These are phyloP conservation scores for Ceratocystis lukuohia DNA, from an alignment of 2,329 filamentous ascomycete species.

Conservation along the genomic window DNA sequence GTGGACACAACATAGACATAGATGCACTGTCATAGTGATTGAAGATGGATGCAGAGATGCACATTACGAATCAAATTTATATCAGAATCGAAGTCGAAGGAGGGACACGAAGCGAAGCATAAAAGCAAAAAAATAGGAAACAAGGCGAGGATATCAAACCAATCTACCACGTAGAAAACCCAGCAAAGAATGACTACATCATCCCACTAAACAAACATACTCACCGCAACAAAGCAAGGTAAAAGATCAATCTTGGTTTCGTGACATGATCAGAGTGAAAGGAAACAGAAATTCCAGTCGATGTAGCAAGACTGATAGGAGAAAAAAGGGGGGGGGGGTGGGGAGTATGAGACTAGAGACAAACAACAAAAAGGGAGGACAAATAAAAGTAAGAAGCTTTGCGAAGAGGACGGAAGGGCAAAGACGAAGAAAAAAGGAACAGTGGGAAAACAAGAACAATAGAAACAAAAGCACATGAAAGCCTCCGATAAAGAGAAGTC, in stretches of 20 bases:
- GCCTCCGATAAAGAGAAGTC: background rate
- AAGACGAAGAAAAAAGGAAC: background rate
- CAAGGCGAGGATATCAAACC: background rate
- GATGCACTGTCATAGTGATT: background rate
- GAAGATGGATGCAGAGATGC: background rate
- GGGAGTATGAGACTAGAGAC: background rate
- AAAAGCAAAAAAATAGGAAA: background rate
- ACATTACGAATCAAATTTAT: background rate
- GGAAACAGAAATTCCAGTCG: background rate
- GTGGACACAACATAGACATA: background rate
- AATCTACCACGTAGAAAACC: constrained; percentile 3
- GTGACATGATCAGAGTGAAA: background rate
- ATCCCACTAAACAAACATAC: constrained; percentile 2
- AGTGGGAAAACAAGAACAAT: background rate
- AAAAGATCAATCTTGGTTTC: background rate
- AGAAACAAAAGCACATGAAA: background rate
- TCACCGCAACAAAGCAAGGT: background rate
- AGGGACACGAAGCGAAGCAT: background rate
- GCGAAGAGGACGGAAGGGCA: background rate
- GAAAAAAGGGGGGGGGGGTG: background rate
- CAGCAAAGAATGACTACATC: background rate
- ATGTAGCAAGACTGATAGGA: background rate
- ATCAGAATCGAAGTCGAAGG: background rate
- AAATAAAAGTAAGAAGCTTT: background rate
- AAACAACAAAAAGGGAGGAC: background rate